A percentile compares a stretch with the other conserved stretches of the same genome.
Conservation (phyloP, 225 moss, liverwort and hornwort genomes). For the Pseudoscleropodium purum region DNA sequence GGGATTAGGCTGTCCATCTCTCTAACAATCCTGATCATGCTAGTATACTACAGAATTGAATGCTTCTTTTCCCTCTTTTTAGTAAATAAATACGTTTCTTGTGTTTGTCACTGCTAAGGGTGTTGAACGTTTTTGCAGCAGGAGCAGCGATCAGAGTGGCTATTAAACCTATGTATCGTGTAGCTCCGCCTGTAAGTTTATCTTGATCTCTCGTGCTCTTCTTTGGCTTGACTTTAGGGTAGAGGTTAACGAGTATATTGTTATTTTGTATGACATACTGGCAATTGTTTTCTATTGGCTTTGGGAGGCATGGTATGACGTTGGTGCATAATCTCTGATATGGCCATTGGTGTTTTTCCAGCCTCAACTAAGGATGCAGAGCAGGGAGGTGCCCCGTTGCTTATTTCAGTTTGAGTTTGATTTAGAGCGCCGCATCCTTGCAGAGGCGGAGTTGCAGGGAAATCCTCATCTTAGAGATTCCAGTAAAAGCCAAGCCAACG, state of each 20-base stretch:
- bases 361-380: conserved; percentile 65
- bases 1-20: background rate
- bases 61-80: background rate
- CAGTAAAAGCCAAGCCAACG: conserved; percentile 40
- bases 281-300: background rate
- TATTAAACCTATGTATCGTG: conserved; percentile 75
- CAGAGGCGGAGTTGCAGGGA: conserved; percentile 64
- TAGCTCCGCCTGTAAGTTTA: conserved; percentile 63
- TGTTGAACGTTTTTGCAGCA: conserved; percentile 38
- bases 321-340: background rate
- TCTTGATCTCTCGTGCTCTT: background rate
- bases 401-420: conserved; percentile 93
- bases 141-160: conserved; percentile 73
- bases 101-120: background rate
- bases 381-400: conserved; percentile 83
- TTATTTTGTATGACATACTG: background rate
- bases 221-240: background rate
- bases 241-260: background rate
- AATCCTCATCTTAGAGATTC: conserved; percentile 30
- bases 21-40: background rate
- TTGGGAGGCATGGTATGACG: background rate
- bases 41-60: background rate
- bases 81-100: background rate
- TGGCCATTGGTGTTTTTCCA: conserved; percentile 4
- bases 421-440: conserved; percentile 85